Percentiles rank a stretch among this genome's conserved stretches.
phyloP scores from a whole-genome alignment of 148 eudicot species.

The Diospyros kaki region DNA sequence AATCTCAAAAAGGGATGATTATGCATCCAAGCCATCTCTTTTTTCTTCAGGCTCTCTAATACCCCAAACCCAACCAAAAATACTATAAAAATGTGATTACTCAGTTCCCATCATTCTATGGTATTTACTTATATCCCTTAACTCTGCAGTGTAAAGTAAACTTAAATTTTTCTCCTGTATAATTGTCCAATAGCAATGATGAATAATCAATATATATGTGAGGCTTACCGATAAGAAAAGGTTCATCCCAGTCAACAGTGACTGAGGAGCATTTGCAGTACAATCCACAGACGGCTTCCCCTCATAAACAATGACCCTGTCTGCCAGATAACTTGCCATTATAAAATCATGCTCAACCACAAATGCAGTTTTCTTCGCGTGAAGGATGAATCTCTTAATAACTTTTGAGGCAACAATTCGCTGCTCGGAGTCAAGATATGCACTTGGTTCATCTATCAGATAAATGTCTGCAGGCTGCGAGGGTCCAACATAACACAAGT shows the following conservation, averaged over 20 bases:
- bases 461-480: constrained; percentile 95
- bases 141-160: background rate
- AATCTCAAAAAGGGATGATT: too few species aligned
- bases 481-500: constrained; percentile 4
- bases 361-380: constrained; percentile 95
- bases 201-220: too few species aligned
- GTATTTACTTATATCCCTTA: background rate
- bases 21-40: too few species aligned
- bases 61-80: too few species aligned
- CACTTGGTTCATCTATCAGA: constrained; percentile 96
- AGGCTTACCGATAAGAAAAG: constrained; percentile 81
- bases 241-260: constrained; percentile 88
- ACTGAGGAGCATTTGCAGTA: constrained; percentile 85
- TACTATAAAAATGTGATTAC: too few species aligned
- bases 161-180: background rate
- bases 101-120: too few species aligned
- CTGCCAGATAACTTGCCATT: constrained; percentile 95
- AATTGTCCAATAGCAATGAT: too few species aligned
- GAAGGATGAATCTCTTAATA: constrained; percentile 91
- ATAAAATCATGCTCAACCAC: constrained; percentile 96
- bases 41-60: too few species aligned
- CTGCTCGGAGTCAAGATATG: constrained; percentile 95
- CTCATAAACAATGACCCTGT: constrained; percentile 87
- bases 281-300: constrained; percentile 82
- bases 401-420: constrained; percentile 97